Conservation (phyloP, 1,284 basidiomycete species). For the Grifola frondosa region DNA sequence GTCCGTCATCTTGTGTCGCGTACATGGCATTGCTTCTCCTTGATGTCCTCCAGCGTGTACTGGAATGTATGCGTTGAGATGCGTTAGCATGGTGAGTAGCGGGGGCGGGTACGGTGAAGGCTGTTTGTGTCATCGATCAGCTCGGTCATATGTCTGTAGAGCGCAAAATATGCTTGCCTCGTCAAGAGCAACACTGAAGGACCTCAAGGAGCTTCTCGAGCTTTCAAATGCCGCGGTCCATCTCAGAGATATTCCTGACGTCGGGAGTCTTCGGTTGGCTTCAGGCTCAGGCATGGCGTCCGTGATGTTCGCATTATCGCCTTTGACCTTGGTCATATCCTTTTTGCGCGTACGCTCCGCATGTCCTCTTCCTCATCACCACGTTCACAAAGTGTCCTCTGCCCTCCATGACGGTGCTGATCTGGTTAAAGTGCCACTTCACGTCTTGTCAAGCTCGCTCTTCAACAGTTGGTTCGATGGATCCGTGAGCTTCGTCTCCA, state of each 20-base stretch:
- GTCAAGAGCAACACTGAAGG: conserved; percentile 66
- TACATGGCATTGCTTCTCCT: conserved; percentile 65
- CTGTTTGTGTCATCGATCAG: conserved; percentile 28
- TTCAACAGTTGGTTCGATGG: conserved; percentile 55
- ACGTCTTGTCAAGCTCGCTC: conserved; percentile 65
- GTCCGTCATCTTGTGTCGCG: conserved; percentile 62
- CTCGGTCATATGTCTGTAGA: too few species aligned
- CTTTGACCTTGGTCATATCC: too few species aligned
- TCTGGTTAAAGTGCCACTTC: conserved; percentile 62
- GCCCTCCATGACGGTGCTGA: conserved; percentile 63
- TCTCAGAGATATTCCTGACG: too few species aligned
- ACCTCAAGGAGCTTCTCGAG: conserved; percentile 75
- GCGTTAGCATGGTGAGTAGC: conserved; percentile 61
- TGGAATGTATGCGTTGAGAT: conserved; percentile 84
- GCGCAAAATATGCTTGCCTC: conserved; percentile 69
- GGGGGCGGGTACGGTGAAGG: conserved; percentile 76
- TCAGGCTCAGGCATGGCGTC: too few species aligned
- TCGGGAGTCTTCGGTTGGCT: too few species aligned
- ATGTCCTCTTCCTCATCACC: conserved; percentile 46
- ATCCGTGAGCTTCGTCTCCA: too few species aligned
- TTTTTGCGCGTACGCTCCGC: conserved; percentile 20
- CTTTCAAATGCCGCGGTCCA: too few species aligned
- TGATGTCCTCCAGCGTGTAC: conserved; percentile 63
- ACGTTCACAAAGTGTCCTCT: conserved; percentile 63
- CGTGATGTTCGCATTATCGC: too few species aligned